Base-by-base conservation (phyloP, 495 filamentous ascomycete genomes). In the Physcia stellaris region DNA sequence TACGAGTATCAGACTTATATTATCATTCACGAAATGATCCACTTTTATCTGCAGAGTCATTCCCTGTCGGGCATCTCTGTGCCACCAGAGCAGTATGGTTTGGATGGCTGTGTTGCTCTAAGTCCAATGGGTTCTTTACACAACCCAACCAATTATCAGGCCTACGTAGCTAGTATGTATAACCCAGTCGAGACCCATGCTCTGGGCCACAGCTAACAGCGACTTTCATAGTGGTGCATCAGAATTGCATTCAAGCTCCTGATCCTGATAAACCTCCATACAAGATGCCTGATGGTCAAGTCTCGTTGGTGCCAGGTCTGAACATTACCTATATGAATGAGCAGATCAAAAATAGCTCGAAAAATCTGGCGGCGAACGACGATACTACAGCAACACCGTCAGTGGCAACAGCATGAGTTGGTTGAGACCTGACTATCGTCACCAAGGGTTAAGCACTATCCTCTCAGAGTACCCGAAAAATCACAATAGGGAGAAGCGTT, bases 1-100 rank as follows among this genome's bases (percentile, higher is more conserved):
- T 20, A 19, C 32, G 7, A 15, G 1, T 48, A 37, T 17, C 21
- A 32, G 30, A 41, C 5, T 5, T 48, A 48, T 36, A 16, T 45
- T 2, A n/a, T 48, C 7, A 38, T 48, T 6, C 46, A 48, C 19
- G 46, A 45, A 19, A 41, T 48, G 41, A 15, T 48, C 37, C 46
- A 48, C 31, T 44, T 48, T 16, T 48, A 48, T n/a, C 32, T 44
- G 16, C 32, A 32, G 2, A 15, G 4, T 7, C 19, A 12, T 3
- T 41, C 41, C 2, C n/a, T 48, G 15, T 26, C 29, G 2, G 13
- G 2, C 10, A 3, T n/a, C 2, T 27, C 30, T 17, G 6, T n/a
- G 13, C 37, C 38, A 11, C 12, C 24, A 10, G 41, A 45, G 23
- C 15, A 11, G 20, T 45, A 49, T 36, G 3, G 6, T 2, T 20